Conservation (phyloP, 1,139 yeast genomes). For the Lodderomyces theae region DNA sequence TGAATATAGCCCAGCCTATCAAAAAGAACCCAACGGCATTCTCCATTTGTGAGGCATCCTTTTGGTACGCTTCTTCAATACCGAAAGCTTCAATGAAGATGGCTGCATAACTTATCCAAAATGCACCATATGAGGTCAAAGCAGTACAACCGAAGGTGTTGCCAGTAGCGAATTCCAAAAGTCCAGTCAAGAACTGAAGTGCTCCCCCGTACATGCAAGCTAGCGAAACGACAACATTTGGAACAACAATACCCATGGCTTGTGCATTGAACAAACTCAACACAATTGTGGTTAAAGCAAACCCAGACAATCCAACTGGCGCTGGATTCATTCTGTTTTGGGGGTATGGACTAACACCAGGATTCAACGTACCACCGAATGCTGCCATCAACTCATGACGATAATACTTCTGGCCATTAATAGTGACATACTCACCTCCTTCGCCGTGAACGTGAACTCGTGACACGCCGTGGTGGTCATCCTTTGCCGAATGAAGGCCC, state of each 20-base stretch:
- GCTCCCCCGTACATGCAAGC: constrained; percentile 48
- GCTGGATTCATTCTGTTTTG: constrained; percentile 19
- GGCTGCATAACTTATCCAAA: constrained; percentile 67
- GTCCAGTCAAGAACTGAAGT: constrained; percentile 48
- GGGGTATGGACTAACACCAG: constrained; percentile 41
- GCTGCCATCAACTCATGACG: constrained; percentile 35
- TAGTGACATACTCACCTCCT: constrained; percentile 21
- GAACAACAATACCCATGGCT: constrained; percentile 38
- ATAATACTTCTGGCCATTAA: constrained; percentile 27
- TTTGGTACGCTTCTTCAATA: constrained; percentile 46
- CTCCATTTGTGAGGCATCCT: constrained; percentile 38
- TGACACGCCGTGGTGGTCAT: constrained; percentile 12
- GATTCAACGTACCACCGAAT: constrained; percentile 40
- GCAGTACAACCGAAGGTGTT: constrained; percentile 46
- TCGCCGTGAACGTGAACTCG: constrained; percentile 22
- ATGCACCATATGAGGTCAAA: constrained; percentile 42
- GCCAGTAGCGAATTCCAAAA: constrained; percentile 46
- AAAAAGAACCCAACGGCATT: constrained; percentile 60
- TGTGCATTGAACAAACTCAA: constrained; percentile 41
- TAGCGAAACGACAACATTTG: constrained; percentile 43
- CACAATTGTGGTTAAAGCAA: constrained; percentile 46
- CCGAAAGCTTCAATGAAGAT: constrained; percentile 57
- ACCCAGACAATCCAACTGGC: constrained; percentile 45
- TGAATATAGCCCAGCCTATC: constrained; percentile 66
- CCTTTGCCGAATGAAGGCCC: neutral